Evolutionary conservation across 2,329 filamentous ascomycete genomes (phyloP), one percentile per base, ranked within the genome.

Genomic region (Geosmithia putterillii): DNA sequence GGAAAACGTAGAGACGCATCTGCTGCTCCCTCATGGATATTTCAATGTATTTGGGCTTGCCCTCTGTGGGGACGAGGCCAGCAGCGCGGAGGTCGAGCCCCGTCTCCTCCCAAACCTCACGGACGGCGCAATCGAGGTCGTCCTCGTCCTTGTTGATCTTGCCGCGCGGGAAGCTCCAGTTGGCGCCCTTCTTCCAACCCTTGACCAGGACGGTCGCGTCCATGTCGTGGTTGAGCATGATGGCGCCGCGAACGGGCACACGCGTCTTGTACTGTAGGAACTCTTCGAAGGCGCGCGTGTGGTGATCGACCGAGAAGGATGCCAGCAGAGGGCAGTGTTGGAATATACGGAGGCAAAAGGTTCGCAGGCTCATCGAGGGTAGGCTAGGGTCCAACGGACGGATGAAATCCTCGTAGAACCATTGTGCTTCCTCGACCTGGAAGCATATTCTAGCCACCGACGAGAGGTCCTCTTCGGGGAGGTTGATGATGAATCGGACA

Each of bases 401-500:
- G 60, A 98, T 87, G 60, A 98, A 98, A 65, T 98, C 92, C 71
- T 98, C 92, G 76, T 98, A 98, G 66, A 94, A 98, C 92, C 92
- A 98, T 79, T 98, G 94, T 54, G 92, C 92, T 66, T 98, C 94
- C 65, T 98, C 92, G 53, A 98, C 85, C 66, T 96, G 89, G 62
- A 98, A 98, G 66, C 90, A 96, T 65, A 98, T 92, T 58, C 92
- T 83, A 59, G 88, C 86, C 45, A 95, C 85, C 2, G 86, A 88
- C 51, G 81, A 80, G 40, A 96, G 76, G 63, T 98, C 92, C 63
- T 92, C 87, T 50, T 85, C 75, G 39, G 94, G 92, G 48, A 96
- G 77, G 66, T 98, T 96, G 64, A 96, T 87, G 59, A 98, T 90
- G 66, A 98, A 98, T 60, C 94, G 87, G 61, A 94, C 90, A 65